Percentiles rank a stretch among this genome's conserved stretches.
These are phyloP conservation scores for Dryadomyces quercus-mongolicae DNA, from an alignment of 2,329 filamentous ascomycete genomes.

Conservation along the genomic window DNA sequence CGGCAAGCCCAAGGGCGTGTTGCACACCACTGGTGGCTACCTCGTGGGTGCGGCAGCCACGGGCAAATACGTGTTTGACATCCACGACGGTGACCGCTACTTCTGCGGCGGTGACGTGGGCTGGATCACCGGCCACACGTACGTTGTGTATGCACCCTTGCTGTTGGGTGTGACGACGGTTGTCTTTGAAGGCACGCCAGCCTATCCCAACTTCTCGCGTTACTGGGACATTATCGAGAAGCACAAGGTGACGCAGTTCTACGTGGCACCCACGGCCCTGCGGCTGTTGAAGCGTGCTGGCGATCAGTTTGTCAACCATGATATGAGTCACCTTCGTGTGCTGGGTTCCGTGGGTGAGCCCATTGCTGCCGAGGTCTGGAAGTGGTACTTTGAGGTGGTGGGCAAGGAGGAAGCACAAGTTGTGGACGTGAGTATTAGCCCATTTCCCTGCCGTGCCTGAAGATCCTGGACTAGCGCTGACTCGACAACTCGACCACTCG, in stretches of 20 bases:
- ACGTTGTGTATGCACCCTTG: conserved; percentile 92
- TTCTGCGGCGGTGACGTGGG: conserved; percentile 98
- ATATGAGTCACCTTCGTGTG: conserved; percentile 82
- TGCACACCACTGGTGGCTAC: conserved; percentile 95
- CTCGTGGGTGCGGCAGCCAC: conserved; percentile 87
- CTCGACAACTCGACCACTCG: no score
- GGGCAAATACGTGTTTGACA: conserved; percentile 98
- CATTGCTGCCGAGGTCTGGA: conserved; percentile 97
- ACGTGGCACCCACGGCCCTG: conserved; percentile 90
- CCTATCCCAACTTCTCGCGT: conserved; percentile 92
- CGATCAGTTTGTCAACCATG: conserved; percentile 77
- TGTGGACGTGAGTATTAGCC: conserved; percentile 72
- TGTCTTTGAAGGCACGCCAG: conserved; percentile 94
- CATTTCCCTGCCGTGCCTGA: no score
- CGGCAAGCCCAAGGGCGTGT: conserved; percentile 95
- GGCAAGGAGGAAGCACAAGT: conserved; percentile 89
- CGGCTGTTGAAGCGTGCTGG: conserved; percentile 90
- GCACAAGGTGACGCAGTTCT: conserved; percentile 94
- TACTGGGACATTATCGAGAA: conserved; percentile 99
- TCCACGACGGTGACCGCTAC: conserved; percentile 85
- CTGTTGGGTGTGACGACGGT: conserved; percentile 88
- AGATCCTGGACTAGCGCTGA: conserved; percentile 4
- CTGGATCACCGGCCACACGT: conserved; percentile 98
- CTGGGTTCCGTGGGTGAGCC: conserved; percentile 94
- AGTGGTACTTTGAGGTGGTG: conserved; percentile 96